Percentiles rank a stretch among this genome's conserved stretches.
Evolutionary conservation across 495 filamentous ascomycete genomes (phyloP).

Genomic region (Pyrenula massariospora): DNA sequence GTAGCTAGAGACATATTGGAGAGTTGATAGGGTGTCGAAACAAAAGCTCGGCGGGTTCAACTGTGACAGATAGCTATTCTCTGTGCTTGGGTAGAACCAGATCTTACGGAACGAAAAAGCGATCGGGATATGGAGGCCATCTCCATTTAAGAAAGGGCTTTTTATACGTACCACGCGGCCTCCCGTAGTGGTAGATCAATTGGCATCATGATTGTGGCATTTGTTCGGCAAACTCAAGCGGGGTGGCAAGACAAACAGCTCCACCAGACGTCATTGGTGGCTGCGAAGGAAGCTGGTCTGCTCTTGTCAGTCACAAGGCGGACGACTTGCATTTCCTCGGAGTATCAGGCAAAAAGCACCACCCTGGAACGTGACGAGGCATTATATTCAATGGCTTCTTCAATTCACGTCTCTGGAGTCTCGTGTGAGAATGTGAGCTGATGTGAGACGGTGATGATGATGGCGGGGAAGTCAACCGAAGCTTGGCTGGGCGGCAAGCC

Average conservation of each 20-base stretch:
- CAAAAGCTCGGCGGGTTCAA: not conserved
- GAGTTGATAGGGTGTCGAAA: not conserved
- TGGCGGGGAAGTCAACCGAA: too few relatives aligned
- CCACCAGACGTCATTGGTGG: not conserved
- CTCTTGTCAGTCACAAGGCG: not conserved
- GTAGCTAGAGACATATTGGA: conserved; percentile 28
- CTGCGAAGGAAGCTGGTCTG: not conserved
- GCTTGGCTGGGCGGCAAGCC: not conserved
- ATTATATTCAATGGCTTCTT: too few relatives aligned
- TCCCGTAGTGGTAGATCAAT: not conserved
- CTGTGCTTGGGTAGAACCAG: not conserved
- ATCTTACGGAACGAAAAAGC: not conserved
- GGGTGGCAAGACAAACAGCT: not conserved
- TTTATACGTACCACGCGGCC: too few relatives aligned
- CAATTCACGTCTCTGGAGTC: too few relatives aligned
- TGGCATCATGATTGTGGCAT: not conserved
- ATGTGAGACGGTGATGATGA: not conserved
- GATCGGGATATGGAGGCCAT: not conserved
- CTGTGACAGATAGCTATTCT: not conserved
- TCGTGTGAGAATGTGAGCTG: not conserved
- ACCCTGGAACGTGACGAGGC: too few relatives aligned
- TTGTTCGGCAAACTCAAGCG: not conserved
- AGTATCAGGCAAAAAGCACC: too few relatives aligned
- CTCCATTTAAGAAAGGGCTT: not conserved
- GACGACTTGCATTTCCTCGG: not conserved